phyloP scores from a whole-genome alignment of 208 protist species.

The Crithidia sp. region DNA sequence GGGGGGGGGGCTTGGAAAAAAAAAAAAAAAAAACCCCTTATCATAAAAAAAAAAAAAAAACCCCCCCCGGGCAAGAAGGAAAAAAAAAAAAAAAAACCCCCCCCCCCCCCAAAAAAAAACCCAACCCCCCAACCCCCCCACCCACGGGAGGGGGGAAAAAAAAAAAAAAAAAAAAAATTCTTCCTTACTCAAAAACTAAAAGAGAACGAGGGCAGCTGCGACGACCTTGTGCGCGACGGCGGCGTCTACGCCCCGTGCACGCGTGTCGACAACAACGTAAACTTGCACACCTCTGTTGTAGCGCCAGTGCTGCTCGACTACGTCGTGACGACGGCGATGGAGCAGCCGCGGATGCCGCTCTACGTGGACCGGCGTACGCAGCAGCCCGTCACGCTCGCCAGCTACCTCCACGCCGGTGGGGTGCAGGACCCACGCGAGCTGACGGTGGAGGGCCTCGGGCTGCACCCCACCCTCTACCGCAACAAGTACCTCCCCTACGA shows the following conservation, averaged over 20 bases:
- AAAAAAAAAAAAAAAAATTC: too few species aligned
- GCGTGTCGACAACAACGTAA: slow-evolving; percentile 77
- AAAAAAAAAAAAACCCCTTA: too few species aligned
- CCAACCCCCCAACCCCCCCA: too few species aligned
- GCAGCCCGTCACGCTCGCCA: slow-evolving; percentile 50
- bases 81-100: too few species aligned
- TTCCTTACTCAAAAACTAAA: too few species aligned
- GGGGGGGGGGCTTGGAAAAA: too few species aligned
- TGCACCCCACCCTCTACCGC: slow-evolving; percentile 83
- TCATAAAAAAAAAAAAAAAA: too few species aligned
- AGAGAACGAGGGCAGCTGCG: slow-evolving; percentile 60
- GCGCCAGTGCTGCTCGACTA: slow-evolving; percentile 80
- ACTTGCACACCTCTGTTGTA: slow-evolving; percentile 62
- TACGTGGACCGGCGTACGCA: slow-evolving; percentile 44
- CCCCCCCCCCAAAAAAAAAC: too few species aligned
- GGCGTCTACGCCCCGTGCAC: slow-evolving; percentile 74
- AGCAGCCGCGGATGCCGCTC: slow-evolving; percentile 68
- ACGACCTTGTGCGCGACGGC: slow-evolving; percentile 53
- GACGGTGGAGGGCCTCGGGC: slow-evolving; percentile 86
- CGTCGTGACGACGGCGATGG: slow-evolving; percentile 62
- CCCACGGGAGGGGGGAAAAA: too few species aligned
- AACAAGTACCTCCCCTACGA: slow-evolving; percentile 89
- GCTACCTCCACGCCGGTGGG: slow-evolving; percentile 66
- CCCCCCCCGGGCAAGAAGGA: too few species aligned
- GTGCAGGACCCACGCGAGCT: slow-evolving; percentile 70